phyloP scores from a whole-genome alignment of 306 rosid genomes.

The Alnus glutinosa region DNA sequence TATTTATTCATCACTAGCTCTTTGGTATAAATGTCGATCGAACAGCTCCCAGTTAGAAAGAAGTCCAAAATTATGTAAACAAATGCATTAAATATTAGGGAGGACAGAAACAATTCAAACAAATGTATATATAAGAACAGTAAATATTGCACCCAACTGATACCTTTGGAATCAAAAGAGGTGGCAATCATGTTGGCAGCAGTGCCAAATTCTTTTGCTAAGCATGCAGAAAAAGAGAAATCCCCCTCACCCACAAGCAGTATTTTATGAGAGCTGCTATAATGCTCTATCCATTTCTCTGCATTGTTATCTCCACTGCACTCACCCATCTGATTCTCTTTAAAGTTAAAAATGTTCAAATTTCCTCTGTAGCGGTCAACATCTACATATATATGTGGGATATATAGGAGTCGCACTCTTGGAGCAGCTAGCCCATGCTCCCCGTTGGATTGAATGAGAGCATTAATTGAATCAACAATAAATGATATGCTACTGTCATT shows the following conservation, averaged over 20 bases:
- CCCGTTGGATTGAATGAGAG: not conserved
- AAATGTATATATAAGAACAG: too few relatives aligned
- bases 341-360: not conserved
- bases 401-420: too few relatives aligned
- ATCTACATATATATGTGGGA: not conserved
- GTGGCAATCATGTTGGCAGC: conserved; percentile 36
- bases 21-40: not conserved
- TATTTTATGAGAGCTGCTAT: conserved; percentile 23
- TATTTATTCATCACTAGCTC: conserved; percentile 1
- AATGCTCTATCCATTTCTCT: conserved; percentile 27
- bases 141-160: not conserved
- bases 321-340: not conserved
- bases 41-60: not conserved
- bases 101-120: not conserved
- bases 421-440: too few relatives aligned
- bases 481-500: not conserved
- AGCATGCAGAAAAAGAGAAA: conserved; percentile 38
- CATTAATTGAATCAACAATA: not conserved
- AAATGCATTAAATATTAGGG: not conserved
- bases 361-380: not conserved
- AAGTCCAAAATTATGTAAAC: not conserved
- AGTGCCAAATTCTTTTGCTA: conserved; percentile 27
- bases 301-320: not conserved
- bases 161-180: conserved; percentile 28
- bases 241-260: conserved; percentile 39